Conservation (phyloP, 139 green algal species). For the Coelastrella sp. region DNA sequence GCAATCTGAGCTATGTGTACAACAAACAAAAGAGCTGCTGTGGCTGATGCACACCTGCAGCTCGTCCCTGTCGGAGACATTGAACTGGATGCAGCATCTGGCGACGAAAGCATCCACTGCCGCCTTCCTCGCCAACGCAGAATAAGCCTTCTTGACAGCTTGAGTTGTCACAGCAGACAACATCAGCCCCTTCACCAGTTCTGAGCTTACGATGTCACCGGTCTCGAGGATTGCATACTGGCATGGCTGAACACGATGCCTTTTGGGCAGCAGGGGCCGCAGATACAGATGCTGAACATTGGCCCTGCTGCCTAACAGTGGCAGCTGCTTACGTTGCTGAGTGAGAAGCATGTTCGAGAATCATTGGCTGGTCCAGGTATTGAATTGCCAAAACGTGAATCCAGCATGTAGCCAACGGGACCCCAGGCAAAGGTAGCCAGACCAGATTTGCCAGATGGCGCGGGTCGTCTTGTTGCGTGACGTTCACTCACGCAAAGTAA, state of each 20-base stretch:
- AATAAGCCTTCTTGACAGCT: constrained; percentile 4
- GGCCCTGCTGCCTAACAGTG: background rate
- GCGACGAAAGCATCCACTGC: constrained; percentile 16
- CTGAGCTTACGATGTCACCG: background rate
- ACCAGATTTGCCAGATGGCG: too few relatives aligned
- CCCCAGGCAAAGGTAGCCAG: too few relatives aligned
- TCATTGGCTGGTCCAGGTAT: background rate
- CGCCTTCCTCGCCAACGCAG: constrained; percentile 8
- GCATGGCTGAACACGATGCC: background rate
- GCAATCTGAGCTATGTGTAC: too few relatives aligned
- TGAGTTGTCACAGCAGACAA: background rate
- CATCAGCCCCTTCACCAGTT: constrained; percentile 12
- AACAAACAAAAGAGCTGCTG: background rate
- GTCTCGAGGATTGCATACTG: background rate
- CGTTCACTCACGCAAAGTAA: constrained; percentile 4
- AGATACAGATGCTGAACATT: background rate
- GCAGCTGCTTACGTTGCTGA: background rate
- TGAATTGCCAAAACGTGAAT: background rate
- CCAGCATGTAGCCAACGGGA: background rate
- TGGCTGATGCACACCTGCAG: constrained; percentile 21
- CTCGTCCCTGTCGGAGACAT: constrained; percentile 27
- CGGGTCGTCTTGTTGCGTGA: background rate
- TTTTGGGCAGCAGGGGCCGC: background rate
- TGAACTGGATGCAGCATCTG: constrained; percentile 19
- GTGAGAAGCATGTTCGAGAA: constrained; percentile 1